A percentile compares a stretch with the other conserved stretches of the same genome.
Evolutionary conservation across 2,329 filamentous ascomycete genomes (phyloP).

Genomic region (Pestalotiopsis sp.): DNA sequence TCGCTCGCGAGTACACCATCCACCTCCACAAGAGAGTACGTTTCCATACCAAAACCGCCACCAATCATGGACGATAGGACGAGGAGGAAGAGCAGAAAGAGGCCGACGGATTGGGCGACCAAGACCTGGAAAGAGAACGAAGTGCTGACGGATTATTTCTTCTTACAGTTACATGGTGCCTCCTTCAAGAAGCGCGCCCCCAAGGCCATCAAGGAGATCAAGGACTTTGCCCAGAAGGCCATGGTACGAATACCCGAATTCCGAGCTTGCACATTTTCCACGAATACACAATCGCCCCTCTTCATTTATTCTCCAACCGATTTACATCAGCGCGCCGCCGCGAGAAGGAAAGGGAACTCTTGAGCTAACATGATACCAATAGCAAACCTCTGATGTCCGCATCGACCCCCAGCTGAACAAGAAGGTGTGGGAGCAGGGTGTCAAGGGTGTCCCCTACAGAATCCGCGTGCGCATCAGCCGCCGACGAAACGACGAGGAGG

Average conservation of each 20-base stretch:
- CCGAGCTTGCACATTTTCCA: constrained; percentile 10
- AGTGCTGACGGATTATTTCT: constrained; percentile 15
- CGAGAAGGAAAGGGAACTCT: neutral
- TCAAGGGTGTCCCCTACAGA: constrained; percentile 98
- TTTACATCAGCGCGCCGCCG: neutral
- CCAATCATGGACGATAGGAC: constrained; percentile 9
- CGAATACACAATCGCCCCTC: constrained; percentile 18
- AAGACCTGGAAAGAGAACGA: constrained; percentile 17
- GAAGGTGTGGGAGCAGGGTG: constrained; percentile 99
- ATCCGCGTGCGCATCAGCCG: constrained; percentile 97
- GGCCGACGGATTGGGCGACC: neutral
- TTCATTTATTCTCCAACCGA: neutral
- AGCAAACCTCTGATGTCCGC: constrained; percentile 97
- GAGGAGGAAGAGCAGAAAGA: neutral
- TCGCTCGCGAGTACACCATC: constrained; percentile 99
- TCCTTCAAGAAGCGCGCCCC: constrained; percentile 99
- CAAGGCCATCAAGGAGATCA: constrained; percentile 99
- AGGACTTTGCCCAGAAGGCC: constrained; percentile 85
- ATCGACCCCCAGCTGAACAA: constrained; percentile 99
- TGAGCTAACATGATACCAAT: constrained; percentile 26
- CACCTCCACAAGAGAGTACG: constrained; percentile 99
- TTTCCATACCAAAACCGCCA: constrained; percentile 35
- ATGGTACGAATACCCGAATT: constrained; percentile 72
- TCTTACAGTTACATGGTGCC: constrained; percentile 83
- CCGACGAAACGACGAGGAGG: constrained; percentile 99